Base-by-base conservation (phyloP, 352 stramenopile species). In the Globisporangium lucens region DNA sequence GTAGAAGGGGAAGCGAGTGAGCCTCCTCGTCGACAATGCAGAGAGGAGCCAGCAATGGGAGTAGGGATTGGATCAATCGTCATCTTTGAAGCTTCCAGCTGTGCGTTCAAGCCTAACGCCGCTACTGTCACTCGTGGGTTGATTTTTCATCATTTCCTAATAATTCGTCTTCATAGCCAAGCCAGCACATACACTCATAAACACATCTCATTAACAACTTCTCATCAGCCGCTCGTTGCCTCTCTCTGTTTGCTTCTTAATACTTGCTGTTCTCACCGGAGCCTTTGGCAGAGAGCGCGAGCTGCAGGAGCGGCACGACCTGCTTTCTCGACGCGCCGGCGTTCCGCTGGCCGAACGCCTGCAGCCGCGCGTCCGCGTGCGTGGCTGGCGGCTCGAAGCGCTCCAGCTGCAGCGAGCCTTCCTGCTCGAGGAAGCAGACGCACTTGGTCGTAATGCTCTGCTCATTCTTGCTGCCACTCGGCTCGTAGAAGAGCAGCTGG, bases 251-350 rank as follows among this genome's bases (percentile, higher is more conserved):
- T 38, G 53, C 30, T 33, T 33, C 30, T 33, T 33, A 33, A 3
- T 64, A 64, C 36, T 52, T 64, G 38, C 59, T 57, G 9, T 65
- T 49, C 30, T 58, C 43, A 46, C 33, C 29, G 27, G 20, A 56
- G 29, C 27, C n/a, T 65, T 30, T 24, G 20, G 61, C 66, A 17
- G 52, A 30, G 4, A 93, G 71, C 51, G 82, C 79, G 10, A 67
- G 72, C 59, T 87, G 78, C 52, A 90, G 76, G 4, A 94, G 70
- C 20, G 87, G 87, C 30, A 89, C 85, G 29, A 95, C 78, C 66
- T 93, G 87, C 74, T 95, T 95, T 15, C 85, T 75, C 2, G 85
- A 93, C 13, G 80, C 80, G 24, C 73, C 75, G 5, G 70, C 76
- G 72, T 92, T 95, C 27, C 65, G 70, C 66, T 95, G 87, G 30